These are phyloP conservation scores for Cyberlindnera meyerae DNA, from an alignment of 805 yeast species.

Conservation along the genomic window DNA sequence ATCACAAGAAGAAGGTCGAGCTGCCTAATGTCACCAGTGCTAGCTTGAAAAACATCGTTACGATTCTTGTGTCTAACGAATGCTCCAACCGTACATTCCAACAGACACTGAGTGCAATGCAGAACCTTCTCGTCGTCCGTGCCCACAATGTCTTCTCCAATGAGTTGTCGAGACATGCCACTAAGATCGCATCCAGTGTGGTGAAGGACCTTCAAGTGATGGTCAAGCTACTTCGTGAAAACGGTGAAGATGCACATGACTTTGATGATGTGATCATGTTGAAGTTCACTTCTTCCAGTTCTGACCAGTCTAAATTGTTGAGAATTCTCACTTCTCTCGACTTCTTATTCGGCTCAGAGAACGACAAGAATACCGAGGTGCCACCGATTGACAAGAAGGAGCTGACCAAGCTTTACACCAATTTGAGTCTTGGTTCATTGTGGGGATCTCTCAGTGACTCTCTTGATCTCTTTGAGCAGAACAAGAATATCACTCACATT, in stretches of 20 bases:
- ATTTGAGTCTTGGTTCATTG: slow-evolving; percentile 64
- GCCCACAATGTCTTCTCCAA: slow-evolving; percentile 62
- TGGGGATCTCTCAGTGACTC: slow-evolving; percentile 86
- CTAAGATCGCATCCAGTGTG: slow-evolving; percentile 49
- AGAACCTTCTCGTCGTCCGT: slow-evolving; percentile 58
- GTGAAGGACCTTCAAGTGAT: slow-evolving; percentile 46
- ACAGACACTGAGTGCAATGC: slow-evolving; percentile 77
- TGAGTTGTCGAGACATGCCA: slow-evolving; percentile 63
- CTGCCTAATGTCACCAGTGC: slow-evolving; percentile 62
- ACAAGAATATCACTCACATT: slow-evolving; percentile 50
- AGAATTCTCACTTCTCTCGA: slow-evolving; percentile 85
- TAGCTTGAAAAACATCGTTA: slow-evolving; percentile 57
- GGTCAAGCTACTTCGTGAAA: slow-evolving; percentile 5
- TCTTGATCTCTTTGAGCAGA: slow-evolving; percentile 56
- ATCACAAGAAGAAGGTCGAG: slow-evolving; percentile 28
- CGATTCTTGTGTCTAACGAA: slow-evolving; percentile 71
- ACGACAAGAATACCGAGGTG: slow-evolving; percentile 17
- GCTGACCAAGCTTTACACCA: slow-evolving; percentile 57
- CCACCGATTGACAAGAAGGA: slow-evolving; percentile 28
- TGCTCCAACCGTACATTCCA: slow-evolving; percentile 83
- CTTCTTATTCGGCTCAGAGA: slow-evolving; percentile 50
- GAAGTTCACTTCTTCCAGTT: slow-evolving; percentile 70
- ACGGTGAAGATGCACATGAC: slow-evolving; percentile 34
- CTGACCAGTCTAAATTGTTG: slow-evolving; percentile 85
- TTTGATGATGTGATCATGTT: slow-evolving; percentile 51